phyloP scores from a whole-genome alignment of 441 rosid species.

The Biscutella laevigata region DNA sequence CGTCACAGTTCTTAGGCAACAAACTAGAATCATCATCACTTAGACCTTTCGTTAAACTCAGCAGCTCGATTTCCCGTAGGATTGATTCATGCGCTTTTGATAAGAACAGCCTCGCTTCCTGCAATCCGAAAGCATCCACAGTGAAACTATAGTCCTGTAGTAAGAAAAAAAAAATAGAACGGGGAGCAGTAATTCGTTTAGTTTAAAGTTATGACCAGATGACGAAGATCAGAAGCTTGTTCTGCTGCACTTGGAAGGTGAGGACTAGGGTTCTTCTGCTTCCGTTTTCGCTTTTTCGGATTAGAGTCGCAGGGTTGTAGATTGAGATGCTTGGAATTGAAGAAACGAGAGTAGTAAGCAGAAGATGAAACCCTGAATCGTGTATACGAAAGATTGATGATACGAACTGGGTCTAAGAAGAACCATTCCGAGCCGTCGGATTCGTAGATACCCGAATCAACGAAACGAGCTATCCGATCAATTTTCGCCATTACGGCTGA shows the following conservation, averaged over 20 bases:
- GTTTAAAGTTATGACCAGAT: too few relatives aligned
- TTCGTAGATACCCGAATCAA: conserved; percentile 49
- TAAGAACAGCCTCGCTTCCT: conserved; percentile 46
- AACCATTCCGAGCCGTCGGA: conserved; percentile 35
- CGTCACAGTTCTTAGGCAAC: conserved; percentile 18
- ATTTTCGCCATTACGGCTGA: conserved; percentile 22
- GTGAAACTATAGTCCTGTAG: too few relatives aligned
- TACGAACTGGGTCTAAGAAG: conserved; percentile 69
- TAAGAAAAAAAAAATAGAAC: too few relatives aligned
- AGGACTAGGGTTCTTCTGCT: conserved; percentile 27
- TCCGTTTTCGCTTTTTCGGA: conserved; percentile 55
- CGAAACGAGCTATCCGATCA: conserved; percentile 32
- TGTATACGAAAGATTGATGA: conserved; percentile 49
- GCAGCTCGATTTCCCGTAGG: conserved; percentile 36
- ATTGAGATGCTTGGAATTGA: conserved; percentile 28
- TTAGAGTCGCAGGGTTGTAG: conserved; percentile 15
- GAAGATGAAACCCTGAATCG: conserved; percentile 53
- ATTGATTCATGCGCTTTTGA: conserved; percentile 47
- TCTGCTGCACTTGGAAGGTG: conserved; percentile 49
- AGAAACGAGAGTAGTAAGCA: conserved; percentile 65
- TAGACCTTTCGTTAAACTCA: conserved; percentile 33
- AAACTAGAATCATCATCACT: conserved; percentile 24
- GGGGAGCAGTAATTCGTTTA: too few relatives aligned
- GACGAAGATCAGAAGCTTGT: conserved; percentile 55
- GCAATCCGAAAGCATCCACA: too few relatives aligned